Evolutionary conservation across 208 protist genomes (phyloP).

Genomic region (Trypanosoma congolense): DNA sequence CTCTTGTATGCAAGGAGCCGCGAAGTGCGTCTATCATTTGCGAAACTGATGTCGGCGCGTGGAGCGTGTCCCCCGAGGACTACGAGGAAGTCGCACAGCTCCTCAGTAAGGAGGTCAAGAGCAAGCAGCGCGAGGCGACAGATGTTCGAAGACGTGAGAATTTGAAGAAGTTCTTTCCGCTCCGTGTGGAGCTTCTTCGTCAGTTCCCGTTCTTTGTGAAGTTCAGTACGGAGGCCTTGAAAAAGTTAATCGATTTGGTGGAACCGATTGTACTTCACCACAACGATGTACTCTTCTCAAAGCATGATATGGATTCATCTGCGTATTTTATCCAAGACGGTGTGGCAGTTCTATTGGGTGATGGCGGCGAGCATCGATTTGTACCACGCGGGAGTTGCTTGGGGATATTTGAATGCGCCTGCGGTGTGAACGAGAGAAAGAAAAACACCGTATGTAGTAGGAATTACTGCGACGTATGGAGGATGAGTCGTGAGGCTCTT

Average conservation of each 20-base stretch:
- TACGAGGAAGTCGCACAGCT: slow-evolving; percentile 74
- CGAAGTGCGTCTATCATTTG: slow-evolving; percentile 81
- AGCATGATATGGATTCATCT: slow-evolving; percentile 61
- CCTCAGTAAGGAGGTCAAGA: slow-evolving; percentile 68
- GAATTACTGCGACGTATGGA: slow-evolving; percentile 88
- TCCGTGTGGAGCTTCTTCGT: slow-evolving; percentile 66
- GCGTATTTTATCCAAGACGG: slow-evolving; percentile 86
- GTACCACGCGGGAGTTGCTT: slow-evolving; percentile 69
- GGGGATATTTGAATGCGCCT: slow-evolving; percentile 85
- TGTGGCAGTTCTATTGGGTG: slow-evolving; percentile 45
- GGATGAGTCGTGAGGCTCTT: slow-evolving; percentile 58
- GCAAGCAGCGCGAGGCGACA: slow-evolving; percentile 80
- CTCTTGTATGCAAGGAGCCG: slow-evolving; percentile 84
- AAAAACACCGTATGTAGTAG: slow-evolving; percentile 62
- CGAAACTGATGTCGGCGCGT: slow-evolving; percentile 79
- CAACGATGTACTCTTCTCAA: slow-evolving; percentile 60
- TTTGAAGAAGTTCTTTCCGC: slow-evolving; percentile 76
- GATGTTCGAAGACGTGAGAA: slow-evolving; percentile 79
- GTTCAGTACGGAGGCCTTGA: slow-evolving; percentile 57
- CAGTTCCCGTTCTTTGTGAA: slow-evolving; percentile 74
- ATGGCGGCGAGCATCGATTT: slow-evolving; percentile 23
- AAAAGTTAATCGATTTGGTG: slow-evolving; percentile 50
- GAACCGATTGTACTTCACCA: slow-evolving; percentile 84
- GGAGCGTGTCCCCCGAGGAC: slow-evolving; percentile 70
- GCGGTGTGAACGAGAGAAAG: slow-evolving; percentile 80